Evolutionary conservation across 2,329 filamentous ascomycete genomes (phyloP), one percentile per base, ranked within the genome.

Genomic region (Orbilia javanica): DNA sequence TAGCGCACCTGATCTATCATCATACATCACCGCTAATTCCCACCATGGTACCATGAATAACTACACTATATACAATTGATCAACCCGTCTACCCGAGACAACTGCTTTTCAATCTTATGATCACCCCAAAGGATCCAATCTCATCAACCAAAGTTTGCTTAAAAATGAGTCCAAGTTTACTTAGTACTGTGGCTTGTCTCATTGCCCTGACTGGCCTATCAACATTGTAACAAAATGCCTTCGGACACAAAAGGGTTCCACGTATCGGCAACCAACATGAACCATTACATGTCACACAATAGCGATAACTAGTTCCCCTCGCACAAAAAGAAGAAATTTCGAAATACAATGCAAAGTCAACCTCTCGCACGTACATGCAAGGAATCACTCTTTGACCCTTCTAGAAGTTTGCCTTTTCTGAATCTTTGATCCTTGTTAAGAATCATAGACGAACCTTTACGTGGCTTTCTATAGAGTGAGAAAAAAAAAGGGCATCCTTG

Each of bases 361-460:
- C 29, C 7, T 7, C 29, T 3, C 3, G 11, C 13, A 13, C n/a
- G 8, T 15, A 3, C 8, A 44, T 39, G 55, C 44, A 53, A 44
- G 34, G 68, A 60, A 65, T 73, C 60, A 50, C 25, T 66, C 8
- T 2, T n/a, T 8, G 7, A 42, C n/a, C 15, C 2, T 73, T 73
- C 69, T 46, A 66, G 69, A 73, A 73, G 69, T 73, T 73, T 73
- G 69, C 60, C 66, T 48, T 57, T 67, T n/a, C n/a, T n/a, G n/a
- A n/a, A n/a, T n/a, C n/a, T n/a, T n/a, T n/a, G n/a, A n/a, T n/a
- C n/a, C n/a, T n/a, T n/a, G n/a, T n/a, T 27, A 27, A 44, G 63
- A 53, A 52, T 15, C 10, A 50, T 48, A 34, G 63, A 18, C 42
- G 55, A 60, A 22, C 10, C 0, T 39, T 8, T 42, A 60, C 34